A percentile compares a stretch with the other conserved stretches of the same genome.
Evolutionary conservation across 2,329 filamentous ascomycete genomes (phyloP).

Genomic region (Talaromyces amestolkiae): DNA sequence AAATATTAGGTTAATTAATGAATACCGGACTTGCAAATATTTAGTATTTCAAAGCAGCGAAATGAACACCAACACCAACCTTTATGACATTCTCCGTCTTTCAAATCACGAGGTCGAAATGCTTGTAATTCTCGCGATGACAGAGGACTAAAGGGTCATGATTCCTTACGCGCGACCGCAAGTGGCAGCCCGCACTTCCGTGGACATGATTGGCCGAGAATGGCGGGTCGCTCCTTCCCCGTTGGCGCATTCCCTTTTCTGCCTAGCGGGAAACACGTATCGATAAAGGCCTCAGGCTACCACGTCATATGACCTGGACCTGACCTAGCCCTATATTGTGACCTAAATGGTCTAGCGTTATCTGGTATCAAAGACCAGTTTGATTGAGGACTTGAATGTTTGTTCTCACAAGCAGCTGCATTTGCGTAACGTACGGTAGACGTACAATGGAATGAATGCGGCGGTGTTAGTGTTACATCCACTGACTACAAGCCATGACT

Average conservation of each 20-base stretch:
- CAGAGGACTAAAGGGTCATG: neutral
- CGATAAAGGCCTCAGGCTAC: constrained; percentile 9
- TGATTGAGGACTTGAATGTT: neutral
- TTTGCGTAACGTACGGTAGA: constrained; percentile 2
- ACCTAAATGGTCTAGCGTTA: constrained; percentile 1
- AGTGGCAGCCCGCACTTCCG: neutral
- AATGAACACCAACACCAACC: neutral
- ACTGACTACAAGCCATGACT: neutral
- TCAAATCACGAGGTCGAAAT: neutral
- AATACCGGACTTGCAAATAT: neutral
- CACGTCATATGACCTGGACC: neutral
- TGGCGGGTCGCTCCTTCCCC: constrained; percentile 4
- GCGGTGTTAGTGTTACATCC: neutral
- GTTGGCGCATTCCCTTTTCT: neutral
- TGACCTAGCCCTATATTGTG: constrained; percentile 4
- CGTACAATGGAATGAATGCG: neutral
- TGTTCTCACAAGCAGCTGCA: neutral
- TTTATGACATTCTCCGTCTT: neutral
- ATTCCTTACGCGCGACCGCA: constrained; percentile 12
- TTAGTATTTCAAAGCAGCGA: neutral
- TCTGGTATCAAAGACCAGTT: neutral
- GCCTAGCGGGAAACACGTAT: constrained; percentile 13
- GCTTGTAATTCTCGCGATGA: constrained; percentile 4
- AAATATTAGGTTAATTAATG: neutral
- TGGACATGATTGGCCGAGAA: constrained; percentile 5